Evolutionary conservation across 768 basidiomycete species (phyloP), one percentile per base, ranked within the genome.

Genomic region (Lenzites betulinus): DNA sequence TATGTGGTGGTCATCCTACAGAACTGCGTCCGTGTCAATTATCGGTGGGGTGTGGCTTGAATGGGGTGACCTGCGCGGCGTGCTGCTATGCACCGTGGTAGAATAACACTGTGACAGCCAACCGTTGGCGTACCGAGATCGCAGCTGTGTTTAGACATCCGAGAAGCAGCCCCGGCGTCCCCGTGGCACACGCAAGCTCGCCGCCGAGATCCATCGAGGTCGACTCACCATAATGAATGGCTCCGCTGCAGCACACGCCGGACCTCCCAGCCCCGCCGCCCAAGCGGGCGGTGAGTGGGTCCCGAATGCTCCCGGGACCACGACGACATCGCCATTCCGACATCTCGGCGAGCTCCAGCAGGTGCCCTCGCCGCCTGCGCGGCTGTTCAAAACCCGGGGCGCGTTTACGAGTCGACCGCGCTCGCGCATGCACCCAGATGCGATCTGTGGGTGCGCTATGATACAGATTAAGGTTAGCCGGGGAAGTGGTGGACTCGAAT

Each of bases 261-360:
- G 11, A 39, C 35, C 35, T 39, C 11, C 38, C 38, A 18, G 38
- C n/a, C n/a, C n/a, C n/a, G 38, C 13, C 13, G 15, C 38, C 38
- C 38, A 16, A 15, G 30, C 30, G 11, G 11, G 30, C 30, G n/a
- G 30, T 33, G 30, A 39, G 38, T 39, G 28, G 23, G 48, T 20
- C 43, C 16, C 43, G 22, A 33, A 25, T 22, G 38, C 38, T 5
- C 47, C 6, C 51, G 51, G 46, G 44, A 60, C 51, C 26, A 54
- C 51, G 51, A 39, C 43, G 39, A 60, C 30, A 54, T 49, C 51
- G 59, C 59, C 52, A 53, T 48, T 60, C 59, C 59, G 59, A 60
- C 59, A 60, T 47, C 35, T 41, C 52, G 44, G 59, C 18, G 26
- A 26, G 30, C 30, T 4, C 6, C 30, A 5, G n/a, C 7, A 15